Conservation (phyloP, 2,329 filamentous ascomycete species). For the Nemania sp. region DNA sequence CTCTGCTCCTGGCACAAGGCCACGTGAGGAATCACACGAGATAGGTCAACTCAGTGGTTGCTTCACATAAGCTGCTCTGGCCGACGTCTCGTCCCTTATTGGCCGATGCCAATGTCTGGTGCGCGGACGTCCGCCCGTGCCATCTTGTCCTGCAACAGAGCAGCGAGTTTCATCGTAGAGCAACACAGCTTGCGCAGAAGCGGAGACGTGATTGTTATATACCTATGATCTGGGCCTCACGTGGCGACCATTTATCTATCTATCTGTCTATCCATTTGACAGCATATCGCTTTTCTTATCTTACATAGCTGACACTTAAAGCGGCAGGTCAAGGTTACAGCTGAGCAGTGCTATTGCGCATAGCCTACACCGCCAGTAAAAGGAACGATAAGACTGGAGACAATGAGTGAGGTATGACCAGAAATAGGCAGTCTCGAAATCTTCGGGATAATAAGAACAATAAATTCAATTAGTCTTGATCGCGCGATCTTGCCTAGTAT, state of each 20-base stretch:
- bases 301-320: conserved; percentile 17
- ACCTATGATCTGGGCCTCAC: no score
- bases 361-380: conserved; percentile 5
- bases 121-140: not conserved
- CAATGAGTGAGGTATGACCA: not conserved
- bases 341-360: conserved; percentile 14
- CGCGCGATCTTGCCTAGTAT: conserved; percentile 12
- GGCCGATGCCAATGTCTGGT: not conserved
- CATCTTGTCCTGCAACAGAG: not conserved
- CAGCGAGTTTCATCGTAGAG: not conserved
- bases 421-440: not conserved
- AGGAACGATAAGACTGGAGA: not conserved
- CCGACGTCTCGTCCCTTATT: not conserved
- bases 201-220: conserved; percentile 7
- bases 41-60: not conserved
- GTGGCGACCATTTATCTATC: not conserved
- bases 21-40: conserved; percentile 13
- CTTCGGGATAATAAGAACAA: no score
- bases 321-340: conserved; percentile 13
- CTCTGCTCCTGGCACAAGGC: conserved; percentile 6
- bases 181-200: not conserved
- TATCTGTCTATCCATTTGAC: not conserved
- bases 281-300: conserved; percentile 14
- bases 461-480: conserved; percentile 1
- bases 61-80: not conserved